These are phyloP conservation scores for Monascus ruber DNA, from an alignment of 2,329 filamentous ascomycete species.

Conservation along the genomic window DNA sequence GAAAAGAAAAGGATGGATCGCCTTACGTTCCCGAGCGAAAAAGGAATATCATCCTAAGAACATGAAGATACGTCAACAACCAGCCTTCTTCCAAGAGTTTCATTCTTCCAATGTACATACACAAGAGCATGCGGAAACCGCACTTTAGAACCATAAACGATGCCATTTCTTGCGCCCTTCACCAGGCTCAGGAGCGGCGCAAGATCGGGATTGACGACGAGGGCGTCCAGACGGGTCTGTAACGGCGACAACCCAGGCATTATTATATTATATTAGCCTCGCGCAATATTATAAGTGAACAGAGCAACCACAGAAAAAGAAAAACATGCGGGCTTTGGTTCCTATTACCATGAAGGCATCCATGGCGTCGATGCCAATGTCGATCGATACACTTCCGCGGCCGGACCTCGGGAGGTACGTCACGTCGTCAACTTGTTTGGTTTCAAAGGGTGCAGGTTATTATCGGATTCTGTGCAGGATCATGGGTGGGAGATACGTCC, in stretches of 20 bases:
- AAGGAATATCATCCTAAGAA: slow-evolving; percentile 76
- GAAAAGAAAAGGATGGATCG: slow-evolving; percentile 10
- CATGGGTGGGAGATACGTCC: too few species aligned
- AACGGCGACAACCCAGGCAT: slow-evolving; percentile 1
- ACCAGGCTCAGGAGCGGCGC: slow-evolving; percentile 74
- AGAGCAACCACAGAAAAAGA: background rate
- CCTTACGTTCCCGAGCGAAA: slow-evolving; percentile 80
- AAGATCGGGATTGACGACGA: slow-evolving; percentile 73
- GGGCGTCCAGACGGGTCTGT: slow-evolving; percentile 59
- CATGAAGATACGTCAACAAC: background rate
- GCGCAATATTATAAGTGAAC: background rate
- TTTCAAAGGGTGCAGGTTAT: too few species aligned
- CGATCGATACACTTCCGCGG: background rate
- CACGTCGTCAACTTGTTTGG: too few species aligned
- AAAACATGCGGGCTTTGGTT: background rate
- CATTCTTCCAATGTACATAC: slow-evolving; percentile 27
- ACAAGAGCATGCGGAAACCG: slow-evolving; percentile 96
- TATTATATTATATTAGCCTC: background rate
- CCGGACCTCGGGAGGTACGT: slow-evolving; percentile 16
- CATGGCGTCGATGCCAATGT: slow-evolving; percentile 13
- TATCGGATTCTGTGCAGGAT: too few species aligned
- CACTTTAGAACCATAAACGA: slow-evolving; percentile 94
- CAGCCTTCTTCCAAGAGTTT: too few species aligned
- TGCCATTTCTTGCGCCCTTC: slow-evolving; percentile 92
- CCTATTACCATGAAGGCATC: slow-evolving; percentile 22